phyloP scores from a whole-genome alignment of 352 stramenopile species.

The Blastocystis hominis region DNA sequence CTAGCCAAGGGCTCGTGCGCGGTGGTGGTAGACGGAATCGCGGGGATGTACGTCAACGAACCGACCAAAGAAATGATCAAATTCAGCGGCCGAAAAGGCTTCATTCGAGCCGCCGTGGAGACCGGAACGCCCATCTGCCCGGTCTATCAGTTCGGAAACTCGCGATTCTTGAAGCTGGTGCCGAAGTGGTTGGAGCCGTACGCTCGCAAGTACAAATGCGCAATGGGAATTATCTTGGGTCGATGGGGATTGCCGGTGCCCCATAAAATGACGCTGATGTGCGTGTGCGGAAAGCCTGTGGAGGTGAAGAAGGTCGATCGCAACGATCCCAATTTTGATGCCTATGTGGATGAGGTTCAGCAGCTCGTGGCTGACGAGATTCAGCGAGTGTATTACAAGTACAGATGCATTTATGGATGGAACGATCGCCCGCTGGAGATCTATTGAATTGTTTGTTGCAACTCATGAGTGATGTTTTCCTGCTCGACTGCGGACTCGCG shows the following conservation, averaged over 20 bases:
- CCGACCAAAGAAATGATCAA: slow-evolving; percentile 48
- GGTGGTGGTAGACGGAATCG: slow-evolving; percentile 46
- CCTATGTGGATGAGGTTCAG: slow-evolving; percentile 46
- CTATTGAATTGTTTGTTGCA: slow-evolving; percentile 38
- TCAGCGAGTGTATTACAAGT: slow-evolving; percentile 55
- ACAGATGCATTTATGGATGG: slow-evolving; percentile 42
- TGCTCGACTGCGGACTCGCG: slow-evolving; percentile 20
- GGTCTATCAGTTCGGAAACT: slow-evolving; percentile 48
- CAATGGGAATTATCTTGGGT: slow-evolving; percentile 31
- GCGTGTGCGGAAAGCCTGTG: not conserved
- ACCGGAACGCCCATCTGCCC: not conserved
- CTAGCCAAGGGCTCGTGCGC: slow-evolving; percentile 15
- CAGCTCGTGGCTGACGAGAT: slow-evolving; percentile 43
- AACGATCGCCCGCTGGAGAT: slow-evolving; percentile 36
- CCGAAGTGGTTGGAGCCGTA: slow-evolving; percentile 19
- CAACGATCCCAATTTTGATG: not conserved
- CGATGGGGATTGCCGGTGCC: slow-evolving; percentile 3
- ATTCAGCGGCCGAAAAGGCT: slow-evolving; percentile 32
- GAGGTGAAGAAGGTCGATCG: slow-evolving; percentile 21
- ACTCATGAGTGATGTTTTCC: not conserved
- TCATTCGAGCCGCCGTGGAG: slow-evolving; percentile 34
- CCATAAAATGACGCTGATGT: not conserved
- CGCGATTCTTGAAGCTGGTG: not conserved
- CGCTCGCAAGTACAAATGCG: not conserved
- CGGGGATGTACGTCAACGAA: slow-evolving; percentile 51